Evolutionary conservation across 352 stramenopile genomes (phyloP).

Genomic region (Globisporangium camurandrum): DNA sequence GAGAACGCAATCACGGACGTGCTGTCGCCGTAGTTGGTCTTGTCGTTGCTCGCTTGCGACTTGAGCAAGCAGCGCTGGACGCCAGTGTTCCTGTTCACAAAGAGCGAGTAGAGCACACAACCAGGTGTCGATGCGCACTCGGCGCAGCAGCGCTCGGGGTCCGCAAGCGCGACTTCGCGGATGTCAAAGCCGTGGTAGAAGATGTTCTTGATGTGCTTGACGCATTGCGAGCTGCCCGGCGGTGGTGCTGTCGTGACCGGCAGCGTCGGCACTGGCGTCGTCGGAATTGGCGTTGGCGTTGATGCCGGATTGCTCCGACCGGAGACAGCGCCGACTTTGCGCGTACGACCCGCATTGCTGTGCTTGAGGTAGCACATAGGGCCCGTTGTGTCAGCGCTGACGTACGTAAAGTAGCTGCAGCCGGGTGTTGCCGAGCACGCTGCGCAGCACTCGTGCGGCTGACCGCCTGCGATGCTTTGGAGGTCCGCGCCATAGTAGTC

Average conservation of each 20-base stretch:
- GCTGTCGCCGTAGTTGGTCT: constrained; percentile 30
- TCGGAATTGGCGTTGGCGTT: neutral
- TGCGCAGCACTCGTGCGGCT: constrained; percentile 27
- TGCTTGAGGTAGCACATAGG: constrained; percentile 30
- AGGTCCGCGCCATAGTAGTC: constrained; percentile 44
- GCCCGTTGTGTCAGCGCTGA: constrained; percentile 10
- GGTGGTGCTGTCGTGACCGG: neutral
- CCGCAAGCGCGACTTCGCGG: constrained; percentile 7
- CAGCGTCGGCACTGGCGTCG: constrained; percentile 1
- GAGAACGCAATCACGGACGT: constrained; percentile 1
- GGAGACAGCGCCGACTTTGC: constrained; percentile 4
- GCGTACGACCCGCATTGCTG: constrained; percentile 2
- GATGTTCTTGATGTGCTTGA: constrained; percentile 23
- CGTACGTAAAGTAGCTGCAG: constrained; percentile 28
- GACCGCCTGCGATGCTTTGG: constrained; percentile 19
- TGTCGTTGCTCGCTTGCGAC: constrained; percentile 13
- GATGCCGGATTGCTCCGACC: constrained; percentile 1
- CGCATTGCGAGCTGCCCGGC: constrained; percentile 9
- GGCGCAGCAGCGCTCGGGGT: constrained; percentile 7
- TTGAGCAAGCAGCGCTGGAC: constrained; percentile 7
- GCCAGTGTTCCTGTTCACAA: neutral
- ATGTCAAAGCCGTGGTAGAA: constrained; percentile 32
- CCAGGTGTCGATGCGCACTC: constrained; percentile 5
- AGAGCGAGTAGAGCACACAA: constrained; percentile 8
- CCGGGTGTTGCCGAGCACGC: constrained; percentile 14